Conservation (phyloP, 2,329 filamentous ascomycete genomes). For the Venturia asperata region DNA sequence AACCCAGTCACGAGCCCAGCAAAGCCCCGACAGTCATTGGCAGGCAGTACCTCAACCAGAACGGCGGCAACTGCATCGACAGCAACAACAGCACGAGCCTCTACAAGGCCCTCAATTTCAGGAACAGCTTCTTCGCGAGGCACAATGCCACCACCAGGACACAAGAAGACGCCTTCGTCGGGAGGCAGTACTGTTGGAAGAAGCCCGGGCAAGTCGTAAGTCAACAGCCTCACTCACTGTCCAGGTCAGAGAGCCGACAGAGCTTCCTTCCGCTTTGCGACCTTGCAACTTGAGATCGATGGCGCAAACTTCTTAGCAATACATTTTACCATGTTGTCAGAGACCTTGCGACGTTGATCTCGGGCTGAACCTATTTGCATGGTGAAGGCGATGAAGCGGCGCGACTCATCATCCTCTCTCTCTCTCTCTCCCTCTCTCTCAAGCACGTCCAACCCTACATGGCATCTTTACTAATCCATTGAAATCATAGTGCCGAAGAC, state of each 20-base stretch:
- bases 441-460: not conserved
- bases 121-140: not conserved
- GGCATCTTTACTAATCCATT: not conserved
- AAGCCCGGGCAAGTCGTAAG: not conserved
- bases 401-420: not conserved
- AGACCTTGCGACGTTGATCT: not conserved
- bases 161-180: constrained; percentile 1
- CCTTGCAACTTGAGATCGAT: not conserved
- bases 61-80: not conserved
- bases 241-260: not conserved
- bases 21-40: constrained; percentile 13
- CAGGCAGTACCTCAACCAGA: constrained; percentile 8
- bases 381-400: not conserved
- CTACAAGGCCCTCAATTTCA: not conserved
- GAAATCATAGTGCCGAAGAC: not conserved
- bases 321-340: not conserved
- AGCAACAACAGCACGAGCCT: not conserved
- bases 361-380: not conserved
- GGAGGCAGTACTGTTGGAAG: not conserved
- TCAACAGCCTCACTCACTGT: not conserved
- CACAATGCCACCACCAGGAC: constrained; percentile 9
- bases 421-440: no score
- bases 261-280: not conserved
- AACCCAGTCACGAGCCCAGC: constrained; percentile 13
- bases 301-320: not conserved